Conservation (phyloP, 495 filamentous ascomycete species). For the Trichoderma parareesei region DNA sequence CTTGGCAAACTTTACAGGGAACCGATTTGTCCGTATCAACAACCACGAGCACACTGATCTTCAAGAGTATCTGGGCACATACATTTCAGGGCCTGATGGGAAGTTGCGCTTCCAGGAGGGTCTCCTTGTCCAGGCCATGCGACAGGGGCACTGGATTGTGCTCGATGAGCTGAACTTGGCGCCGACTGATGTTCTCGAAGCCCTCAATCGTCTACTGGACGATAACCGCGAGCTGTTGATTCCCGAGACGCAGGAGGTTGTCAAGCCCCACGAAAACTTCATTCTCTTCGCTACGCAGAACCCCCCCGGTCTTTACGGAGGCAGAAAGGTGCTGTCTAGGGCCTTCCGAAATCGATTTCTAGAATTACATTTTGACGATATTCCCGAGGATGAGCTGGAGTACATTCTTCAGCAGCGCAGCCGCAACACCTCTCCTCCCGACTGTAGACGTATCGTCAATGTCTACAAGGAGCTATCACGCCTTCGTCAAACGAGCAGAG, state of each 20-base stretch:
- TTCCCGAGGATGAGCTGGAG: conserved; percentile 91
- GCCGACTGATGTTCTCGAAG: conserved; percentile 92
- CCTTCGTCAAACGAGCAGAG: conserved; percentile 74
- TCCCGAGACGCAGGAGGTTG: conserved; percentile 90
- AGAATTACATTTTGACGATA: conserved; percentile 96
- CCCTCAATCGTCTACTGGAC: conserved; percentile 87
- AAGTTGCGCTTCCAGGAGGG: conserved; percentile 88
- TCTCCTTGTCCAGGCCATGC: conserved; percentile 81
- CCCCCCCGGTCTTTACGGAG: conserved; percentile 90
- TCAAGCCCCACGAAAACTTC: conserved; percentile 87
- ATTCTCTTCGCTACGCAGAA: conserved; percentile 99
- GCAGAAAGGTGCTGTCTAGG: conserved; percentile 82
- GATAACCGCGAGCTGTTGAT: conserved; percentile 98
- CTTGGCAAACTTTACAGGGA: conserved; percentile 87
- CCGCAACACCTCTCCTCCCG: conserved; percentile 77
- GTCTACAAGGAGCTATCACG: conserved; percentile 88
- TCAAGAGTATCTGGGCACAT: conserved; percentile 95
- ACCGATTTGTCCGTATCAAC: conserved; percentile 96
- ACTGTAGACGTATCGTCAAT: conserved; percentile 81
- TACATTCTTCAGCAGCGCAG: conserved; percentile 83
- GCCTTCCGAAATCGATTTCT: conserved; percentile 96
- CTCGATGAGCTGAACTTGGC: conserved; percentile 96
- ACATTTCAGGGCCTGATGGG: conserved; percentile 77
- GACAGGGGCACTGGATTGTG: conserved; percentile 95
- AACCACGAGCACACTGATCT: conserved; percentile 99